Evolutionary conservation across 2,329 filamentous ascomycete species (phyloP).

Genomic region (Microcyclospora pomicola): DNA sequence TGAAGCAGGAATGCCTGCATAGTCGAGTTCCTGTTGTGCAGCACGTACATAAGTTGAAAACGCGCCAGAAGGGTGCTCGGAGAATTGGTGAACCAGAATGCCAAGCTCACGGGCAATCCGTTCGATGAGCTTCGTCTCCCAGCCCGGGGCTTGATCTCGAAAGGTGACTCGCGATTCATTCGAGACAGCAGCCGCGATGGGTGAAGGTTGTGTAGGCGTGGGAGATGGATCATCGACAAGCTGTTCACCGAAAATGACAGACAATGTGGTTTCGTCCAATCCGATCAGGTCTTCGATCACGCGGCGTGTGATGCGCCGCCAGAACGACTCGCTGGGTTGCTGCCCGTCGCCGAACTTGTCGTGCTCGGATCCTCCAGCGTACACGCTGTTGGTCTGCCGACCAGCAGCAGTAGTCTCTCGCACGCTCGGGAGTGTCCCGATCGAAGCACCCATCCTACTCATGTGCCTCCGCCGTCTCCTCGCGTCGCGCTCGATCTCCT

Average conservation of each 20-base stretch:
- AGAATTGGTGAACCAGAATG: conserved; percentile 66
- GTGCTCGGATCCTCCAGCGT: conserved; percentile 1
- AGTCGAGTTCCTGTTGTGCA: conserved; percentile 44
- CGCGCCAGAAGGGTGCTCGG: conserved; percentile 65
- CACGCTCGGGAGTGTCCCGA: not conserved
- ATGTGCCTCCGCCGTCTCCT: conserved; percentile 46
- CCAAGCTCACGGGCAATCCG: conserved; percentile 79
- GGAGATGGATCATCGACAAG: conserved; percentile 36
- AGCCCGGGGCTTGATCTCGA: conserved; percentile 31
- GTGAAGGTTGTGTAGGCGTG: conserved; percentile 21
- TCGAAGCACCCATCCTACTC: conserved; percentile 35
- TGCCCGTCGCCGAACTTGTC: conserved; percentile 14
- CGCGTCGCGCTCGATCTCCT: conserved; percentile 82
- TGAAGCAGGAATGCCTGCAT: conserved; percentile 54
- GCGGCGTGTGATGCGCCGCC: conserved; percentile 67
- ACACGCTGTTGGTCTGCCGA: not conserved
- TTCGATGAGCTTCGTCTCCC: conserved; percentile 69
- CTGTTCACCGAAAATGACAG: conserved; percentile 73
- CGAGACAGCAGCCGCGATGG: conserved; percentile 14
- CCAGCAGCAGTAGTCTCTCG: not conserved
- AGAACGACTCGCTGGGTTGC: conserved; percentile 49
- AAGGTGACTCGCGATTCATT: conserved; percentile 23
- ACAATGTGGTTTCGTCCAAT: conserved; percentile 72
- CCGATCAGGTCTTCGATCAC: conserved; percentile 84
- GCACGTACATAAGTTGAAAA: conserved; percentile 68